Conservation (phyloP, 768 basidiomycete species). For the Fomitopsis pulvina region DNA sequence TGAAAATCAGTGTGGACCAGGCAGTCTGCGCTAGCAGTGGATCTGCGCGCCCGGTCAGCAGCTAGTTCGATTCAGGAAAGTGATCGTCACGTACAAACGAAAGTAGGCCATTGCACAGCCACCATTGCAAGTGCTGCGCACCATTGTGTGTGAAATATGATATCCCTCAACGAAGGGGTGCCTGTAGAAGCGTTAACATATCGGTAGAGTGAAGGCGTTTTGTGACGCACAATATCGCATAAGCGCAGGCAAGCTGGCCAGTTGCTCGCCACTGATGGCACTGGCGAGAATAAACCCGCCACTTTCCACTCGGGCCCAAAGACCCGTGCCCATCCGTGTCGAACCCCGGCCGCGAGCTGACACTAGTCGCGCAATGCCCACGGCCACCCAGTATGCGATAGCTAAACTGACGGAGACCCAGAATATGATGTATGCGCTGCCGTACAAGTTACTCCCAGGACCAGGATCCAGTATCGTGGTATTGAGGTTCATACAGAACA, state of each 20-base stretch:
- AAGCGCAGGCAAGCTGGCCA: slow-evolving; percentile 79
- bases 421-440: slow-evolving; percentile 58
- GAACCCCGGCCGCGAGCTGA: slow-evolving; percentile 81
- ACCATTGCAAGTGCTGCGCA: slow-evolving; percentile 86
- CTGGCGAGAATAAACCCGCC: slow-evolving; percentile 87
- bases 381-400: slow-evolving; percentile 76
- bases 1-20: slow-evolving; percentile 81
- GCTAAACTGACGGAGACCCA: slow-evolving; percentile 71
- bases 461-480: slow-evolving; percentile 71
- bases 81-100: slow-evolving; percentile 58
- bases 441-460: slow-evolving; percentile 52
- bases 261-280: slow-evolving; percentile 86
- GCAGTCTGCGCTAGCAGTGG: slow-evolving; percentile 85
- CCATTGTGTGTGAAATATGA: slow-evolving; percentile 93
- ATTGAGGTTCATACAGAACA: slow-evolving; percentile 74
- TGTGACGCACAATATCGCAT: slow-evolving; percentile 75
- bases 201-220: slow-evolving; percentile 1
- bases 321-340: slow-evolving; percentile 48
- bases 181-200: slow-evolving; percentile 36
- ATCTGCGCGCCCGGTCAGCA: slow-evolving; percentile 39
- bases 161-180: slow-evolving; percentile 88
- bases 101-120: slow-evolving; percentile 91
- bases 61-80: neutral
- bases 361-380: slow-evolving; percentile 70
- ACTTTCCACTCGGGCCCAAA: slow-evolving; percentile 73